phyloP scores from a whole-genome alignment of 352 stramenopile genomes.

The Globisporangium barbulae region DNA sequence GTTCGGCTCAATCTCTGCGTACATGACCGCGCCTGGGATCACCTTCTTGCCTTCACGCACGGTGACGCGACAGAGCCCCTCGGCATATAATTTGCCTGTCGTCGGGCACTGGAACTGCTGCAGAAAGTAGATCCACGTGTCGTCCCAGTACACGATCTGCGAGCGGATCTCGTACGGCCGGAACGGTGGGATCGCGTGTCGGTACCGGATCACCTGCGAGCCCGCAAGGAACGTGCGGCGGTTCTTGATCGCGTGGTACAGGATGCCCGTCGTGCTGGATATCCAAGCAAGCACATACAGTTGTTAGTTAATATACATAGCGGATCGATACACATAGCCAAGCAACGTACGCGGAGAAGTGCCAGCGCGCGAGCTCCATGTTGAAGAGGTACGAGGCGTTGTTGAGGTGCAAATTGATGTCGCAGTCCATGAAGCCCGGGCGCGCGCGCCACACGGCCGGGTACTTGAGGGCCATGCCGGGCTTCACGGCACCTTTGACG shows the following conservation, averaged over 20 bases:
- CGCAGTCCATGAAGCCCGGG: conserved; percentile 68
- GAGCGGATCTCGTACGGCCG: conserved; percentile 61
- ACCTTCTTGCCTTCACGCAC: conserved; percentile 24
- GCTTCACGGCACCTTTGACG: conserved; percentile 30
- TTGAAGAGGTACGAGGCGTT: conserved; percentile 82
- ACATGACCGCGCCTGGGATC: conserved; percentile 26
- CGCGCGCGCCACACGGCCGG: conserved; percentile 67
- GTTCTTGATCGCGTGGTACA: conserved; percentile 49
- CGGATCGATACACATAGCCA: not conserved
- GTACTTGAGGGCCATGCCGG: conserved; percentile 61
- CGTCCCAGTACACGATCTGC: conserved; percentile 50
- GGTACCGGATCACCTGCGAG: conserved; percentile 63
- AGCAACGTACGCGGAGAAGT: conserved; percentile 62
- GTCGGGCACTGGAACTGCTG: conserved; percentile 53
- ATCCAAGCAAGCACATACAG: not conserved
- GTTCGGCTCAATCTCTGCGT: conserved; percentile 20
- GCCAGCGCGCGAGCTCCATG: conserved; percentile 85
- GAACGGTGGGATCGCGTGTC: conserved; percentile 54
- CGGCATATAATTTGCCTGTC: conserved; percentile 49
- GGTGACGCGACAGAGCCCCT: conserved; percentile 41
- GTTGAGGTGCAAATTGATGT: conserved; percentile 86
- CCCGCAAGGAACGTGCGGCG: conserved; percentile 54
- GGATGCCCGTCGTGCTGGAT: conserved; percentile 1
- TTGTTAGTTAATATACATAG: not conserved
- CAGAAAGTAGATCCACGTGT: conserved; percentile 60